These are phyloP conservation scores for Diaporthe citriasiana DNA, from an alignment of 2,329 filamentous ascomycete species.

Conservation along the genomic window DNA sequence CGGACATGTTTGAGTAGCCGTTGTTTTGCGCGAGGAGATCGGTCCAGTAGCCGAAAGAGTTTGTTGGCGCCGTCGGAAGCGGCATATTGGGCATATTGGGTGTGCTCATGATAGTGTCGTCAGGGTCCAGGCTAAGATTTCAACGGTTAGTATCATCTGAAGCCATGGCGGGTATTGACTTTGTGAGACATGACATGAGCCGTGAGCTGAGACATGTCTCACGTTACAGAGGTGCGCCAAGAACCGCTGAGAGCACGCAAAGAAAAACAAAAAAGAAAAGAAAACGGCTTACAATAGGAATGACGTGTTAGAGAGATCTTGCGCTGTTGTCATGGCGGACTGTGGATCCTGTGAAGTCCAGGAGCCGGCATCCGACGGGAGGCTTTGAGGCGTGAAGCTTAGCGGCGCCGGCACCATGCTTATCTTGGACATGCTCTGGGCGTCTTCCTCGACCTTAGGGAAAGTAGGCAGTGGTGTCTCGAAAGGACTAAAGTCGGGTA, in stretches of 20 bases:
- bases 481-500: constrained; percentile 42
- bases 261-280: not conserved
- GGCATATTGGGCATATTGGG: constrained; percentile 40
- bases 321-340: constrained; percentile 39
- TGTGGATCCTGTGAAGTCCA: constrained; percentile 42
- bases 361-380: constrained; percentile 39
- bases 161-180: not conserved
- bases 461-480: constrained; percentile 42
- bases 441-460: constrained; percentile 43
- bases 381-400: constrained; percentile 40
- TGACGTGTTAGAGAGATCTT: constrained; percentile 43
- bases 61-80: constrained; percentile 40
- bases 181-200: constrained; percentile 35
- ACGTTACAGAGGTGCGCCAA: constrained; percentile 18
- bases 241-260: not conserved
- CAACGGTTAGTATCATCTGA: constrained; percentile 34
- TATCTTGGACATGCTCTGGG: constrained; percentile 42
- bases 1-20: constrained; percentile 37
- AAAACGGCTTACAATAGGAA: constrained; percentile 40
- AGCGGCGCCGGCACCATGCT: constrained; percentile 40
- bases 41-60: constrained; percentile 43
- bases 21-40: constrained; percentile 39
- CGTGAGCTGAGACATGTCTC: constrained; percentile 38
- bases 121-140: constrained; percentile 39
- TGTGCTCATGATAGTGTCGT: constrained; percentile 43